phyloP scores from a whole-genome alignment of 306 rosid genomes.

The Vigna hirtella region DNA sequence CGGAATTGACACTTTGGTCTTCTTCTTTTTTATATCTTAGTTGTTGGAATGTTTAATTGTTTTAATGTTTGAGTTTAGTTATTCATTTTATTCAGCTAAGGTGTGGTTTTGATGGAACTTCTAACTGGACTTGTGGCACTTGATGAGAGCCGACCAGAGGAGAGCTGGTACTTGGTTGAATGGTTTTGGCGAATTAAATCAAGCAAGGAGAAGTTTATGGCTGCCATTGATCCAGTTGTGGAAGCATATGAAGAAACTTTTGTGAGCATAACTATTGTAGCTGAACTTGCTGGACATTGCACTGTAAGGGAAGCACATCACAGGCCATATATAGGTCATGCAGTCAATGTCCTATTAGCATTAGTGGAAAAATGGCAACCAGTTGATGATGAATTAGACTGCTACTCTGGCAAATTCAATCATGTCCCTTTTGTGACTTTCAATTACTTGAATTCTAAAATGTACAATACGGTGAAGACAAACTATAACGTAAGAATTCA shows the following conservation, averaged over 20 bases:
- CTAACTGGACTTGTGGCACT: no score
- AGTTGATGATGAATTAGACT: conserved; percentile 52
- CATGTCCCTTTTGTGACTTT: no score
- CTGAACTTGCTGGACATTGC: conserved; percentile 88
- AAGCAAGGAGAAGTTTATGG: conserved; percentile 62
- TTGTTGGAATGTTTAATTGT: neutral
- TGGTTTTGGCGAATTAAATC: conserved; percentile 83
- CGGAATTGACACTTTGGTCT: neutral
- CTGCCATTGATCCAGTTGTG: conserved; percentile 69
- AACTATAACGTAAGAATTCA: no score
- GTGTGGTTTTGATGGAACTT: no score
- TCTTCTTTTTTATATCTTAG: neutral
- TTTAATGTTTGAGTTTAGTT: neutral
- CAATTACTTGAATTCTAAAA: no score
- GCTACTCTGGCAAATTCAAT: conserved; percentile 23
- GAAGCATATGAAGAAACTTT: conserved; percentile 53
- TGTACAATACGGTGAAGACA: no score
- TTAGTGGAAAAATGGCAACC: conserved; percentile 81
- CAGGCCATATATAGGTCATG: conserved; percentile 88
- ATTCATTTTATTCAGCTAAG: no score
- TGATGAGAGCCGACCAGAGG: no score
- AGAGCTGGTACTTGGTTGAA: conserved; percentile 46
- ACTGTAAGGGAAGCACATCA: conserved; percentile 77
- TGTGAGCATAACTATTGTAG: conserved; percentile 59
- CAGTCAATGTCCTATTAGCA: conserved; percentile 63